Conservation (phyloP, 2,329 filamentous ascomycete species). For the Drechslerella coelobrocha region DNA sequence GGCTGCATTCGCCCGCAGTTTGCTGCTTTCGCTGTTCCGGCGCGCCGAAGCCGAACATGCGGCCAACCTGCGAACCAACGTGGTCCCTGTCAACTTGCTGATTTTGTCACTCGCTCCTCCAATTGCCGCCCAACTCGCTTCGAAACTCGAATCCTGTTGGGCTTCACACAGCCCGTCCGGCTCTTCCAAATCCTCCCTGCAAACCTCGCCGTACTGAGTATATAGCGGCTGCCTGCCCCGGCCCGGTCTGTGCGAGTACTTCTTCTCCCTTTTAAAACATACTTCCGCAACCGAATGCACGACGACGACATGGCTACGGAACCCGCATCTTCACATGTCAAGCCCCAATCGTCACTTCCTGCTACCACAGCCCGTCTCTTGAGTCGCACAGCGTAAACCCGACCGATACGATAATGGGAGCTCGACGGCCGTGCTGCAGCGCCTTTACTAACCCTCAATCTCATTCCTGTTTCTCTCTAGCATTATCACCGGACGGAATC, state of each 20-base stretch:
- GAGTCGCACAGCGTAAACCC: slow-evolving; percentile 3
- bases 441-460: slow-evolving; percentile 18
- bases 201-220: neutral
- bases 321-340: slow-evolving; percentile 39
- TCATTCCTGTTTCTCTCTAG: slow-evolving; percentile 48
- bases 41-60: slow-evolving; percentile 12
- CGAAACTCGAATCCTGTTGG: slow-evolving; percentile 38
- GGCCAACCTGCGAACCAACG: slow-evolving; percentile 18
- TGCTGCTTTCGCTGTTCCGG: slow-evolving; percentile 40
- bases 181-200: too few species aligned
- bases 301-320: slow-evolving; percentile 6
- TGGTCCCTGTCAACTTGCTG: slow-evolving; percentile 5
- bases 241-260: neutral
- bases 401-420: slow-evolving; percentile 3
- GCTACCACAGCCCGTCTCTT: slow-evolving; percentile 2
- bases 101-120: slow-evolving; percentile 19
- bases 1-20: neutral
- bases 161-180: neutral
- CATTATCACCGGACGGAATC: neutral
- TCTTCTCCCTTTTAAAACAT: neutral
- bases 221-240: neutral
- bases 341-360: slow-evolving; percentile 8
- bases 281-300: slow-evolving; percentile 5
- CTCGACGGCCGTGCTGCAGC: slow-evolving; percentile 32
- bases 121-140: slow-evolving; percentile 24